Percentiles rank a stretch among this genome's conserved stretches.
Conservation (phyloP, 2,329 filamentous ascomycete genomes). For the Clonostachys chloroleuca region DNA sequence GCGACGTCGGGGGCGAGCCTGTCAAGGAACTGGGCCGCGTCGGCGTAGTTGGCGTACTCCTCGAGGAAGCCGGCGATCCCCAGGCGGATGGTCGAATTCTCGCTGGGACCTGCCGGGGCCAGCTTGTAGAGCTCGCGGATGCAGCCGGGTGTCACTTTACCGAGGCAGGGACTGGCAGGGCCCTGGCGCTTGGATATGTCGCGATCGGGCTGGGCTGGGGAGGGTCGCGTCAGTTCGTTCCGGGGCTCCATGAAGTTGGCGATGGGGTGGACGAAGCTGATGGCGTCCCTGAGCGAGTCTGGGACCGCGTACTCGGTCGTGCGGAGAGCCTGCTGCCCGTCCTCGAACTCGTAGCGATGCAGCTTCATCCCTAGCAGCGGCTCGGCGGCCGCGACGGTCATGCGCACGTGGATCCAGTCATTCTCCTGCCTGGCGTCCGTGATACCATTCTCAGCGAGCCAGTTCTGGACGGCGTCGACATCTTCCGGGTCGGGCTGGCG, state of each 20-base stretch:
- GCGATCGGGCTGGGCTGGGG: conserved; percentile 1
- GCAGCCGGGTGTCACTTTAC: conserved; percentile 29
- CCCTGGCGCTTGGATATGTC: not conserved
- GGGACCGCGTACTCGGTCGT: conserved; percentile 40
- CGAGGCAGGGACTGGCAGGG: conserved; percentile 17
- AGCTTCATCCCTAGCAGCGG: conserved; percentile 34
- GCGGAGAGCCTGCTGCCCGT: conserved; percentile 30
- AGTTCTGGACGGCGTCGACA: conserved; percentile 28
- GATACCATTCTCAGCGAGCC: conserved; percentile 34
- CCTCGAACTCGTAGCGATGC: conserved; percentile 32
- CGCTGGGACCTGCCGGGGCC: conserved; percentile 19
- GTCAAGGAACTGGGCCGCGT: conserved; percentile 31
- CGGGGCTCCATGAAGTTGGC: conserved; percentile 42
- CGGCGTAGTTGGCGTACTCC: conserved; percentile 37
- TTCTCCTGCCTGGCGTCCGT: conserved; percentile 20
- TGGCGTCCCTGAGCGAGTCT: conserved; percentile 22
- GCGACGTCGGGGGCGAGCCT: conserved; percentile 26
- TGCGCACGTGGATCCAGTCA: conserved; percentile 36
- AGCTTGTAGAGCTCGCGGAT: conserved; percentile 41
- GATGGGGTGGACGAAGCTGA: conserved; percentile 43
- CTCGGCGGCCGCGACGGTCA: conserved; percentile 31
- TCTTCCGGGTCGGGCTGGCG: conserved; percentile 24
- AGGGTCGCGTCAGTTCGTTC: conserved; percentile 13
- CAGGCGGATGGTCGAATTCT: conserved; percentile 27
- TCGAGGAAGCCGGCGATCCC: conserved; percentile 46